phyloP scores from a whole-genome alignment of 176 grass and related monocot genomes.

The Neostapfia colusana region DNA sequence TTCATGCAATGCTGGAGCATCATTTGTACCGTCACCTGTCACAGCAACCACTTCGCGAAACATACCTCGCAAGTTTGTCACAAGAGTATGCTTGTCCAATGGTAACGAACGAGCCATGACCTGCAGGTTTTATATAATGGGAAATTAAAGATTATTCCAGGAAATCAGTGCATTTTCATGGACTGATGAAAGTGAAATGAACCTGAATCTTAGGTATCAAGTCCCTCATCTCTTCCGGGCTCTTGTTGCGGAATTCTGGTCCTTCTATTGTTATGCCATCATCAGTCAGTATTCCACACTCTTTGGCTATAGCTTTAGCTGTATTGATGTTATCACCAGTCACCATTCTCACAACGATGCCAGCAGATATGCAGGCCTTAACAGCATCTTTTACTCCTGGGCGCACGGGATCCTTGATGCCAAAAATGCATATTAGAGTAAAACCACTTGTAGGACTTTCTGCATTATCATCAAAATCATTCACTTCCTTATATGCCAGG shows the following conservation, averaged over 20 bases:
- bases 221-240: constrained; percentile 67
- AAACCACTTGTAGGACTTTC: constrained; percentile 68
- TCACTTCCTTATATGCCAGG: constrained; percentile 77
- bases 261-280: constrained; percentile 88
- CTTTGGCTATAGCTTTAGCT: constrained; percentile 95
- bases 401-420: constrained; percentile 93
- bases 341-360: constrained; percentile 91
- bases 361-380: constrained; percentile 66
- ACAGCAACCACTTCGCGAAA: constrained; percentile 89
- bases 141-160: constrained; percentile 23
- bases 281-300: constrained; percentile 85
- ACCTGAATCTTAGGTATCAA: constrained; percentile 89
- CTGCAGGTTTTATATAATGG: constrained; percentile 39
- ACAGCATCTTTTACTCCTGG: constrained; percentile 90
- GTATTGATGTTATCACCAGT: constrained; percentile 97
- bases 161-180: not conserved
- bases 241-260: constrained; percentile 69
- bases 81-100: constrained; percentile 89
- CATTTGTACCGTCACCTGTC: constrained; percentile 96
- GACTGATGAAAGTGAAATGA: constrained; percentile 11
- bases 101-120: constrained; percentile 97
- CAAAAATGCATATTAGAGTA: constrained; percentile 81
- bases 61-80: constrained; percentile 79
- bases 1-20: constrained; percentile 94
- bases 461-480: constrained; percentile 41